Evolutionary conservation across 345 rosid species (phyloP).

Genomic region (Eucalyptus regnans): DNA sequence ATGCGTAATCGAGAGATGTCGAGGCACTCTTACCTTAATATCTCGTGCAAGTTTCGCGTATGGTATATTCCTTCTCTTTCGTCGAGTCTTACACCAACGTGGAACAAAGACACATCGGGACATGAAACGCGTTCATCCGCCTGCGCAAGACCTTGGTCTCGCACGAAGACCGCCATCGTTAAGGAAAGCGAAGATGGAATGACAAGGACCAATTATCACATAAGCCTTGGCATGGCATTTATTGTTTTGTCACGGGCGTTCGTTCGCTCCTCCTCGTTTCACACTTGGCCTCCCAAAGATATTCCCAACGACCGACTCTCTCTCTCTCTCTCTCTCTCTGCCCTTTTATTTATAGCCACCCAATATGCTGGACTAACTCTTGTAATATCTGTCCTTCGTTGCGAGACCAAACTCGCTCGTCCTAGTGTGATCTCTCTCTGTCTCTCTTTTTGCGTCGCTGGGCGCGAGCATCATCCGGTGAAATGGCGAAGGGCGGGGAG

Average conservation of each 20-base stretch:
- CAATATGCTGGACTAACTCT: not conserved
- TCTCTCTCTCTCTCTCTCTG: not conserved
- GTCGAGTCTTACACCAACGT: not conserved
- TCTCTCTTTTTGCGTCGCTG: not conserved
- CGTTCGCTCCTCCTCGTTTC: not conserved
- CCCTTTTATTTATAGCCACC: not conserved
- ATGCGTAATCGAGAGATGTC: not conserved
- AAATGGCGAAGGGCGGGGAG: slow-evolving; percentile 12
- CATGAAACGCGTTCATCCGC: not conserved
- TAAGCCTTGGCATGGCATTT: not conserved
- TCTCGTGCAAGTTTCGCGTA: not conserved
- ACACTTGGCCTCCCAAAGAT: not conserved
- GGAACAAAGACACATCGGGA: not conserved
- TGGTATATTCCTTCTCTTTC: not conserved
- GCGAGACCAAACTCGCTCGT: not conserved
- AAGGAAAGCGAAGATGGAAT: not conserved
- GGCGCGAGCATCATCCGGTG: not conserved
- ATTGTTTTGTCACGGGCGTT: not conserved
- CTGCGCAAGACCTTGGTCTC: not conserved
- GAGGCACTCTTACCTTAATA: not conserved
- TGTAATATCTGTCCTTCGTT: not conserved
- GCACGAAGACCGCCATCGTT: not conserved
- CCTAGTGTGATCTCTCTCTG: not conserved
- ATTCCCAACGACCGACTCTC: not conserved
- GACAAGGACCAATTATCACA: not conserved